phyloP scores from a whole-genome alignment of 2,329 filamentous ascomycete genomes.

The Eurotiales sp. region DNA sequence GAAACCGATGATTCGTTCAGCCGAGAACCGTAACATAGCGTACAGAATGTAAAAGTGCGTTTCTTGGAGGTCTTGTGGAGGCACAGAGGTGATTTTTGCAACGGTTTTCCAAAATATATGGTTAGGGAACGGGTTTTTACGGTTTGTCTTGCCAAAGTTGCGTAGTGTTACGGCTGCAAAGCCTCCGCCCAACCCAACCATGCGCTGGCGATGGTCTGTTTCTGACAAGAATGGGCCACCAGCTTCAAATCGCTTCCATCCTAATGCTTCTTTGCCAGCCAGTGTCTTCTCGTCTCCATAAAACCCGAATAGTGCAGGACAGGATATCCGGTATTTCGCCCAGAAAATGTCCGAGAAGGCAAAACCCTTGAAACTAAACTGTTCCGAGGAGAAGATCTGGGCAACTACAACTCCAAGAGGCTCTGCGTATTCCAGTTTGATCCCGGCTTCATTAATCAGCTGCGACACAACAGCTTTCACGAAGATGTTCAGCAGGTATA shows the following conservation, averaged over 20 bases:
- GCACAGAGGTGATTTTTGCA: conserved; percentile 72
- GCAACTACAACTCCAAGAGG: conserved; percentile 74
- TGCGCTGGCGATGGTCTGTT: conserved; percentile 73
- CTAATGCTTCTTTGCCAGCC: conserved; percentile 63
- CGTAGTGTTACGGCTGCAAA: conserved; percentile 79
- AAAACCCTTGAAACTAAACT: conserved; percentile 63
- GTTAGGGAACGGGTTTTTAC: conserved; percentile 71
- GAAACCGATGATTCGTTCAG: conserved; percentile 71
- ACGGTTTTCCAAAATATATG: conserved; percentile 79
- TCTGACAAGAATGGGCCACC: conserved; percentile 60
- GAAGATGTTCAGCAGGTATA: conserved; percentile 75
- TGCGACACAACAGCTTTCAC: conserved; percentile 70
- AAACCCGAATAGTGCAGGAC: conserved; percentile 82
- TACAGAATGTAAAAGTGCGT: conserved; percentile 70
- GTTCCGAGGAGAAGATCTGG: conserved; percentile 66
- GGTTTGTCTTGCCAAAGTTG: conserved; percentile 69
- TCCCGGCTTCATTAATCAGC: conserved; percentile 63
- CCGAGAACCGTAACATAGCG: conserved; percentile 68
- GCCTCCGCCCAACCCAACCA: conserved; percentile 78
- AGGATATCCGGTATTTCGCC: conserved; percentile 76
- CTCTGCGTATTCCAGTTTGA: conserved; percentile 65
- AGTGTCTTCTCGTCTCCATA: conserved; percentile 70
- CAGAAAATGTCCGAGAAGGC: conserved; percentile 79
- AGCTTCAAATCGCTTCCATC: conserved; percentile 62
- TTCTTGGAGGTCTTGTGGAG: conserved; percentile 62